phyloP scores from a whole-genome alignment of 2,329 filamentous ascomycete genomes.

The Ilyonectria robusta region DNA sequence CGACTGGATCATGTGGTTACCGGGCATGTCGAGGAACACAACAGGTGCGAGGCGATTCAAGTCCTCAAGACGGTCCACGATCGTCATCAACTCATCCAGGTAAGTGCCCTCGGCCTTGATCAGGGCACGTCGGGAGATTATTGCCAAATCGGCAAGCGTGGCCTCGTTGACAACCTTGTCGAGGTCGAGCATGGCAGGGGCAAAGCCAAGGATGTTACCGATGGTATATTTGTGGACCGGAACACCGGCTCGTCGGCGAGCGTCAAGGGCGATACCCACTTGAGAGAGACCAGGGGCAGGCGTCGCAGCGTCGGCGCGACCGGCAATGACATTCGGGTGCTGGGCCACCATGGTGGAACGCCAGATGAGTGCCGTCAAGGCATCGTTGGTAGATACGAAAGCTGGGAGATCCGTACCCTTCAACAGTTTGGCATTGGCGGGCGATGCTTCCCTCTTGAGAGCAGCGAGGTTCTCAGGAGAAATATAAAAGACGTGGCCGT shows the following conservation, averaged over 20 bases:
- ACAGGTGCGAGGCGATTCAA: slow-evolving; percentile 21
- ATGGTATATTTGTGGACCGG: slow-evolving; percentile 29
- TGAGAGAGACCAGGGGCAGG: slow-evolving; percentile 20
- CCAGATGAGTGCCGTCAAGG: slow-evolving; percentile 32
- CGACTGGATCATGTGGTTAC: slow-evolving; percentile 30
- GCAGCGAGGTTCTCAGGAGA: slow-evolving; percentile 23
- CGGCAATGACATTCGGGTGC: slow-evolving; percentile 14
- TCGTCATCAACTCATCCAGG: slow-evolving; percentile 23
- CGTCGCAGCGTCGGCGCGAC: background rate
- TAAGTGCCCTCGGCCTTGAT: slow-evolving; percentile 22
- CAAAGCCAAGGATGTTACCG: slow-evolving; percentile 30
- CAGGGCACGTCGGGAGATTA: slow-evolving; percentile 22
- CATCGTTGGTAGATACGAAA: slow-evolving; percentile 31
- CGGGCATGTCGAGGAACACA: slow-evolving; percentile 31
- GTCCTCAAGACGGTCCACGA: slow-evolving; percentile 23
- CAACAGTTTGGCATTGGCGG: slow-evolving; percentile 26
- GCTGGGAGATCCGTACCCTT: slow-evolving; percentile 24
- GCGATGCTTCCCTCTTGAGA: slow-evolving; percentile 27
- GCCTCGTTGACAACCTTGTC: slow-evolving; percentile 26
- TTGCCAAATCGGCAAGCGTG: slow-evolving; percentile 28
- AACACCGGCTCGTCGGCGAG: slow-evolving; percentile 24
- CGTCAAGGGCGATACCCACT: slow-evolving; percentile 29
- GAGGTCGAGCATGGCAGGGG: slow-evolving; percentile 29
- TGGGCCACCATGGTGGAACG: slow-evolving; percentile 29
- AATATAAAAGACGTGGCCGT: slow-evolving; percentile 27